Percentiles rank a stretch among this genome's conserved stretches.
phyloP scores from a whole-genome alignment of 208 protist species.

The Endotrypanum monterogeii region DNA sequence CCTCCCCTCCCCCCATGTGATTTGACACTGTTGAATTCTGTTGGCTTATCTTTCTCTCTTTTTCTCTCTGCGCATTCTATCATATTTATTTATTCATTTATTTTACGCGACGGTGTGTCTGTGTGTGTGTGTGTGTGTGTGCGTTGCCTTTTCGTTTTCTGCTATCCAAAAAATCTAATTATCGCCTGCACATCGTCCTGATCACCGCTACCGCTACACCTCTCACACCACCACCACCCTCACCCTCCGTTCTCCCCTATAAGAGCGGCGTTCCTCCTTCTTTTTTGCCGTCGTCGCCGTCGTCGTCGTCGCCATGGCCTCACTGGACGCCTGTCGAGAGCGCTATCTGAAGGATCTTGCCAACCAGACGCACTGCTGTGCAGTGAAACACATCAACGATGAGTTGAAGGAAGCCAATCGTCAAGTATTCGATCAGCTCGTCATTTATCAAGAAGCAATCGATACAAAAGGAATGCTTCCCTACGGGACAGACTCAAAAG shows the following conservation, averaged over 20 bases:
- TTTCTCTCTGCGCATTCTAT: too few relatives aligned
- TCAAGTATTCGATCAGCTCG: conserved; percentile 38
- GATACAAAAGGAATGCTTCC: conserved; percentile 33
- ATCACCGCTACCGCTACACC: too few relatives aligned
- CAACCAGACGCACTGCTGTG: conserved; percentile 45
- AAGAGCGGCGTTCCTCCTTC: background rate
- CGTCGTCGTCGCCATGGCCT: conserved; percentile 7
- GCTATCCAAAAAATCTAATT: background rate
- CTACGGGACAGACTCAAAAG: conserved; percentile 19
- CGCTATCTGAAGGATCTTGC: conserved; percentile 51
- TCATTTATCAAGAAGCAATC: conserved; percentile 41
- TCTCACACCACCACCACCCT: background rate
- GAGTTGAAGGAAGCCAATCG: conserved; percentile 45
- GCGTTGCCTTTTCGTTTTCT: background rate
- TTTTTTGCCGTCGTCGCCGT: background rate
- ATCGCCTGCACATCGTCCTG: background rate
- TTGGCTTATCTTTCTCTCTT: too few relatives aligned
- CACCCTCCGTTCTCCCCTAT: background rate
- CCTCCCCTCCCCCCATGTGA: too few relatives aligned
- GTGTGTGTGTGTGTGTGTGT: background rate
- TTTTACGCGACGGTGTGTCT: too few relatives aligned
- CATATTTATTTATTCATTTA: too few relatives aligned
- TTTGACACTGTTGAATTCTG: too few relatives aligned
- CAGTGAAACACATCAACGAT: conserved; percentile 23
- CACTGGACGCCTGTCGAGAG: conserved; percentile 41